phyloP scores from a whole-genome alignment of 306 rosid genomes.

The Ormosia semicastrata region DNA sequence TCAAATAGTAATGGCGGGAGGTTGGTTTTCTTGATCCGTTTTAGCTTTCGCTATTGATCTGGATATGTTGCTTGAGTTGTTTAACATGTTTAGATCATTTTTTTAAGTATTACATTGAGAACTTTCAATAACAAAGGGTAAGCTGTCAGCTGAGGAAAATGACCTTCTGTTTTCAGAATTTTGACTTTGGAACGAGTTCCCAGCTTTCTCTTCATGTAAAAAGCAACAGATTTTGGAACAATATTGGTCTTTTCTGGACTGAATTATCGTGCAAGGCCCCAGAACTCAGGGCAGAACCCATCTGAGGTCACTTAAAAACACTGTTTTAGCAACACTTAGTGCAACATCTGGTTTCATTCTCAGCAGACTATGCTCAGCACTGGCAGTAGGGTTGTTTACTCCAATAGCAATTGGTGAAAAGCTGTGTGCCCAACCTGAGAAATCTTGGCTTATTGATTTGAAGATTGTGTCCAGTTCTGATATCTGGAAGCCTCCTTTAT shows the following conservation, averaged over 20 bases:
- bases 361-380: constrained; percentile 27
- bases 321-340: constrained; percentile 28
- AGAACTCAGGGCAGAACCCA: constrained; percentile 33
- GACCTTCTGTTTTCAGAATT: constrained; percentile 43
- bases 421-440: constrained; percentile 29
- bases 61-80: too few relatives aligned
- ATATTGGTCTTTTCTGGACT: constrained; percentile 27
- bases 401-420: constrained; percentile 37
- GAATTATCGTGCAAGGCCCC: constrained; percentile 49
- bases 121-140: constrained; percentile 33
- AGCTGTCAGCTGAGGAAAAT: constrained; percentile 50
- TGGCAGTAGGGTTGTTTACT: constrained; percentile 27
- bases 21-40: too few relatives aligned
- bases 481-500: constrained; percentile 39
- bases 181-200: constrained; percentile 22
- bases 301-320: constrained; percentile 43
- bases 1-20: too few relatives aligned
- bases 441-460: constrained; percentile 30
- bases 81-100: too few relatives aligned
- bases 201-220: constrained; percentile 41
- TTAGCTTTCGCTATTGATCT: too few relatives aligned
- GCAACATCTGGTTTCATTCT: constrained; percentile 52
- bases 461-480: constrained; percentile 31
- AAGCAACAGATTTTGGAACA: constrained; percentile 38
- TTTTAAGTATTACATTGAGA: too few relatives aligned